phyloP scores from a whole-genome alignment of 2,329 filamentous ascomycete genomes.

The Diaporthe ampelina region DNA sequence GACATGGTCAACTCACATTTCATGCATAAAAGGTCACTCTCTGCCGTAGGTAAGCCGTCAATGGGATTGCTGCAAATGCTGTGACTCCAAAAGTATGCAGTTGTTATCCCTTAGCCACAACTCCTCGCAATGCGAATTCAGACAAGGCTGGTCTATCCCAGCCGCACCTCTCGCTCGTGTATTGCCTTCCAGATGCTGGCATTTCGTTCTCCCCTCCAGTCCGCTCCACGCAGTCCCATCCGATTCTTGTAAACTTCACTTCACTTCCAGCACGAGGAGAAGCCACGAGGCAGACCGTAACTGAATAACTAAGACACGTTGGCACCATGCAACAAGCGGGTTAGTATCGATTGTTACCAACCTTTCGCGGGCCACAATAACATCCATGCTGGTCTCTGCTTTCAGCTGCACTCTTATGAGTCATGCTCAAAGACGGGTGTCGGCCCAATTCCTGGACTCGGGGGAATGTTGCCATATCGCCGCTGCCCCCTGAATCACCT shows the following conservation, averaged over 20 bases:
- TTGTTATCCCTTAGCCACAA: conserved; percentile 28
- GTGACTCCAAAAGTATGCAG: conserved; percentile 38
- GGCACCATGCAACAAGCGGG: background rate
- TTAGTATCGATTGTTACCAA: conserved; percentile 16
- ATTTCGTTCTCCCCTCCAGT: background rate
- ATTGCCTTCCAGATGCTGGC: background rate
- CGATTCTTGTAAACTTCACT: background rate
- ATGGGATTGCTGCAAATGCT: conserved; percentile 24
- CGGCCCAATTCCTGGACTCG: background rate
- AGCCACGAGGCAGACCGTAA: conserved; percentile 25
- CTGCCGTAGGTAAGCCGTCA: conserved; percentile 1
- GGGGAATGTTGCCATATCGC: background rate
- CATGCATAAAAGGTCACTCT: background rate
- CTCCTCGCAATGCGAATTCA: conserved; percentile 35
- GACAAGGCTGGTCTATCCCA: background rate
- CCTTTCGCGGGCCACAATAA: conserved; percentile 5
- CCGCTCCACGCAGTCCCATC: background rate
- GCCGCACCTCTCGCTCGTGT: background rate
- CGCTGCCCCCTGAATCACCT: background rate
- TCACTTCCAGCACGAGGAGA: conserved; percentile 38
- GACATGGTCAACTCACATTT: conserved; percentile 5
- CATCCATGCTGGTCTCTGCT: background rate
- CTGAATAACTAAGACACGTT: conserved; percentile 14
- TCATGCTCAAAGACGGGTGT: background rate
- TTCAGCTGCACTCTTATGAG: background rate